Conservation (phyloP, 2,329 filamentous ascomycete species). For the Lachnum nothofagi region DNA sequence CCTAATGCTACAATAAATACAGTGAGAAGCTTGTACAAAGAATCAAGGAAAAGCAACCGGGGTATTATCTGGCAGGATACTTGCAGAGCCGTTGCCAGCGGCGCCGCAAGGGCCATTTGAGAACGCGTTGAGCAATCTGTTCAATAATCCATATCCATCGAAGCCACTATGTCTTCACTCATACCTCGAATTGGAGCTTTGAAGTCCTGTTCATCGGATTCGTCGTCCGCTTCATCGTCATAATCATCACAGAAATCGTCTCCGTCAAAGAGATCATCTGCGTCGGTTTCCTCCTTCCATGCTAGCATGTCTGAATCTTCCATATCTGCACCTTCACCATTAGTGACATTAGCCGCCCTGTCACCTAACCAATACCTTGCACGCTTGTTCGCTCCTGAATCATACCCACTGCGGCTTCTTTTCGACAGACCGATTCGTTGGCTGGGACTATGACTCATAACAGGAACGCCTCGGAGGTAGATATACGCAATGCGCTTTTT, state of each 20-base stretch:
- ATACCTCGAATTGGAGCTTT: constrained; percentile 48
- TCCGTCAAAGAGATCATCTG: constrained; percentile 44
- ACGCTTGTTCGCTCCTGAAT: constrained; percentile 66
- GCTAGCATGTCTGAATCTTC: constrained; percentile 37
- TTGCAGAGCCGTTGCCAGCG: constrained; percentile 13
- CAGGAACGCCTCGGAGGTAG: constrained; percentile 82
- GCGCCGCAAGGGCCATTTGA: constrained; percentile 3
- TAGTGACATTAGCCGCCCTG: constrained; percentile 41
- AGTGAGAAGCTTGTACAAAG: constrained; percentile 3
- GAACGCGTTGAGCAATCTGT: constrained; percentile 1
- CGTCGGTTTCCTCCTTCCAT: constrained; percentile 41
- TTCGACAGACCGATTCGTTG: constrained; percentile 34
- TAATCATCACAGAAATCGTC: constrained; percentile 40
- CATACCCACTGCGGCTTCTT: constrained; percentile 29
- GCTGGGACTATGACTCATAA: constrained; percentile 60
- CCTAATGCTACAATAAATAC: constrained; percentile 17
- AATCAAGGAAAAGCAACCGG: constrained; percentile 11
- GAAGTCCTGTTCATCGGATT: constrained; percentile 37
- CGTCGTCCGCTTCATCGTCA: constrained; percentile 33
- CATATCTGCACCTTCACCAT: constrained; percentile 35
- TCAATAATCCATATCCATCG: constrained; percentile 54
- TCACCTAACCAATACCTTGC: constrained; percentile 85
- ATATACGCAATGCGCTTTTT: constrained; percentile 91
- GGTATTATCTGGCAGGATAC: constrained; percentile 12
- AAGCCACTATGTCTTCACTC: constrained; percentile 58